phyloP scores from a whole-genome alignment of 768 basidiomycete species.

The Serendipita vermifera region DNA sequence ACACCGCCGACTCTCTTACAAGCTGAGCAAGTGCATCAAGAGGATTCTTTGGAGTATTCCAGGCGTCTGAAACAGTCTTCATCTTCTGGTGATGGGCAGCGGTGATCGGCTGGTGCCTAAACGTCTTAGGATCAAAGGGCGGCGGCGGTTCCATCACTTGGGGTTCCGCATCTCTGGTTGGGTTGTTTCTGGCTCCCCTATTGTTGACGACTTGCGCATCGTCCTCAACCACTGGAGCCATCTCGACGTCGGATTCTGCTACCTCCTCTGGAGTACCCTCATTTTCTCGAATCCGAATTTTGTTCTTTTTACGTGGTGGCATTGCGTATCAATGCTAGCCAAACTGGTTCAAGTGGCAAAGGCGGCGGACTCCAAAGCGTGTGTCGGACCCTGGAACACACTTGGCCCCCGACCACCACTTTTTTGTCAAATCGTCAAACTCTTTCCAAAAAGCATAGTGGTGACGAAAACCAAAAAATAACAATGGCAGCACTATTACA shows the following conservation, averaged over 20 bases:
- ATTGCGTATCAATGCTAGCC: too few species aligned
- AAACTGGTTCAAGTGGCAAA: too few species aligned
- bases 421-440: too few species aligned
- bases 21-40: slow-evolving; percentile 20
- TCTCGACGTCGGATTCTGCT: background rate
- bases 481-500: background rate
- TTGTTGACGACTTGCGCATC: too few species aligned
- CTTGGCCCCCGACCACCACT: background rate
- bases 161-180: background rate
- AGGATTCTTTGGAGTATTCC: background rate
- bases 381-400: too few species aligned
- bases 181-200: background rate
- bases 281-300: too few species aligned
- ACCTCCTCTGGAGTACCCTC: too few species aligned
- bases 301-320: too few species aligned
- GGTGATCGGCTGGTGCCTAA: background rate
- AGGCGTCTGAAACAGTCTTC: slow-evolving; percentile 10
- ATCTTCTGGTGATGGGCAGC: slow-evolving; percentile 8
- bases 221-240: too few species aligned
- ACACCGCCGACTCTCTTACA: slow-evolving; percentile 39
- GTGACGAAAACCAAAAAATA: too few species aligned
- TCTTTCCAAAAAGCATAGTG: too few species aligned
- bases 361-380: too few species aligned
- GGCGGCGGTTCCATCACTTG: background rate
- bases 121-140: background rate